phyloP scores from a whole-genome alignment of 257 asterid species.

The Echites panduratus region DNA sequence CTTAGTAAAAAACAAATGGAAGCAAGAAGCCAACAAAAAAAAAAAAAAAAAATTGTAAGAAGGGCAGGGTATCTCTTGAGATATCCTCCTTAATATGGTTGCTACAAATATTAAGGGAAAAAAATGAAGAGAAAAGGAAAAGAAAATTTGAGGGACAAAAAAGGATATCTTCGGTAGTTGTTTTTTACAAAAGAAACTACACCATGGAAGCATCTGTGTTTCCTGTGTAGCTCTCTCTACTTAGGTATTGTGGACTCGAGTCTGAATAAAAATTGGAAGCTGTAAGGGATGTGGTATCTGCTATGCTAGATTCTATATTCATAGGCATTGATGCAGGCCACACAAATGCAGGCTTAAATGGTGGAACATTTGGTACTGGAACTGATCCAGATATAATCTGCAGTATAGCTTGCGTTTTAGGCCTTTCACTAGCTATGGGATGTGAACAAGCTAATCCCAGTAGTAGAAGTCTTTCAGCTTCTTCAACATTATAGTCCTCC shows the following conservation, averaged over 20 bases:
- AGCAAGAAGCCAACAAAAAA: conserved; percentile 2
- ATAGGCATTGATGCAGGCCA: conserved; percentile 31
- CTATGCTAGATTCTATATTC: conserved; percentile 18
- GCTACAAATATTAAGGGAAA: conserved; percentile 1
- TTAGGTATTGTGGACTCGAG: conserved; percentile 42
- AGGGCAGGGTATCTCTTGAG: conserved; percentile 5
- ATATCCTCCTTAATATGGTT: conserved; percentile 9
- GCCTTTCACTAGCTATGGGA: conserved; percentile 36
- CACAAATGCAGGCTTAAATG: conserved; percentile 37
- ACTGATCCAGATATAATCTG: conserved; percentile 28
- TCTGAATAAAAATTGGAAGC: conserved; percentile 41
- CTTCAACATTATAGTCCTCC: conserved; percentile 25
- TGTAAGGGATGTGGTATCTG: conserved; percentile 19
- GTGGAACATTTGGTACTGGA: conserved; percentile 29
- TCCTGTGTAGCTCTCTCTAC: conserved; percentile 34
- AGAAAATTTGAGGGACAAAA: neutral
- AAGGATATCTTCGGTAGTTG: neutral
- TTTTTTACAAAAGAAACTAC: conserved; percentile 12
- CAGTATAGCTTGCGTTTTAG: conserved; percentile 25
- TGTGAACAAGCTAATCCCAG: conserved; percentile 46
- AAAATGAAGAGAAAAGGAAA: neutral
- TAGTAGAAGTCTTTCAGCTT: conserved; percentile 33
- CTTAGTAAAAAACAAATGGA: conserved; percentile 8
- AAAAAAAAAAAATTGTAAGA: neutral
- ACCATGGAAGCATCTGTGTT: neutral